A percentile compares a stretch with the other conserved stretches of the same genome.
These are phyloP conservation scores for Xylaria sp. DNA, from an alignment of 2,329 filamentous ascomycete genomes.

Conservation along the genomic window DNA sequence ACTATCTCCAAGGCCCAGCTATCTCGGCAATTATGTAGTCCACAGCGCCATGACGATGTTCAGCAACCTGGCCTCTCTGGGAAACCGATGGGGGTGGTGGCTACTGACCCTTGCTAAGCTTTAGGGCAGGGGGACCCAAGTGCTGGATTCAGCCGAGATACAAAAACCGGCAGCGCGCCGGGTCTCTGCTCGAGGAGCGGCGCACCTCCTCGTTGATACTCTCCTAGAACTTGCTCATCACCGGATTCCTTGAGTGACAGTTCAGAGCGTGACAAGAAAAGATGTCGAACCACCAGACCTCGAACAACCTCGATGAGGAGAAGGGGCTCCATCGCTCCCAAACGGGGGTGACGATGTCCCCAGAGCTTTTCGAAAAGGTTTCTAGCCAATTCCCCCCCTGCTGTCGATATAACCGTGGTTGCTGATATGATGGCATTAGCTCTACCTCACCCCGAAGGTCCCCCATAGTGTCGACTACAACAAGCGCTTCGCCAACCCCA, in stretches of 20 bases:
- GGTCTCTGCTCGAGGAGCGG: neutral
- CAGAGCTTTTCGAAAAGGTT: slow-evolving; percentile 43
- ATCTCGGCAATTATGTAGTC: neutral
- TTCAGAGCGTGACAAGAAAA: neutral
- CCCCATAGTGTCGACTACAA: slow-evolving; percentile 41
- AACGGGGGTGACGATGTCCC: slow-evolving; percentile 42
- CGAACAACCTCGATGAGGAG: slow-evolving; percentile 35
- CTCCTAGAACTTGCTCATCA: neutral
- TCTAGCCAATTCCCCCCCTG: neutral
- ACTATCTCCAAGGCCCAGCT: neutral
- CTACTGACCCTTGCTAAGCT: neutral
- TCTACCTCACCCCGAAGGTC: slow-evolving; percentile 44
- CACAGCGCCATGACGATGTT: neutral
- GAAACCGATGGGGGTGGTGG: neutral
- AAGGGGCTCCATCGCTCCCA: slow-evolving; percentile 39
- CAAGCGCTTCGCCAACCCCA: slow-evolving; percentile 42
- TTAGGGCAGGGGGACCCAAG: neutral
- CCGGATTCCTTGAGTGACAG: neutral
- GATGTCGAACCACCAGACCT: slow-evolving; percentile 24
- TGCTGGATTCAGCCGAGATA: neutral
- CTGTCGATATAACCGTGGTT: neutral
- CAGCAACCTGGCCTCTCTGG: neutral
- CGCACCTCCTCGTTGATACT: neutral
- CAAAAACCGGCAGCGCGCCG: neutral
- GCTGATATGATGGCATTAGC: slow-evolving; percentile 29